Evolutionary conservation across 257 asterid species (phyloP).

Genomic region (Penstemon newberryi): DNA sequence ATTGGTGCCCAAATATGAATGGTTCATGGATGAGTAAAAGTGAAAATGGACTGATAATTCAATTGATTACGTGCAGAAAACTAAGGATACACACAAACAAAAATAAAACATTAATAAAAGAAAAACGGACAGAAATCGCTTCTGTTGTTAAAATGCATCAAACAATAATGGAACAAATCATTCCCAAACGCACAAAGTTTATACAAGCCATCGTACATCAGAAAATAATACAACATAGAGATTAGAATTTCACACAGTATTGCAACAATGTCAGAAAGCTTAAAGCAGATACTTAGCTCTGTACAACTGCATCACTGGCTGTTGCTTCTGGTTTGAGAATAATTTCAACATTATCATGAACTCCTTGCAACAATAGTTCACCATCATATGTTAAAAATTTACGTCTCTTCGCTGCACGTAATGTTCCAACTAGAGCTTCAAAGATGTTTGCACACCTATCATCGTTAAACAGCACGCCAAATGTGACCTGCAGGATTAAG

Average conservation of each 20-base stretch:
- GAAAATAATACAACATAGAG: conserved; percentile 24
- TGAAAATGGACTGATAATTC: no score
- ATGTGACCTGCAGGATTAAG: conserved; percentile 67
- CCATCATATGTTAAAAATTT: conserved; percentile 82
- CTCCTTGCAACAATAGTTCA: conserved; percentile 91
- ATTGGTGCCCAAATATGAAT: no score
- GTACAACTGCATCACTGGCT: conserved; percentile 35
- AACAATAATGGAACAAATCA: conserved; percentile 9
- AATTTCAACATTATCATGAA: conserved; percentile 89
- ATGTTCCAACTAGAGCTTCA: conserved; percentile 94
- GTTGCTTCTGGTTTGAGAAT: conserved; percentile 61
- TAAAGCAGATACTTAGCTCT: conserved; percentile 22
- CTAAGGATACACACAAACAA: no score
- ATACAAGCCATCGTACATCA: conserved; percentile 23
- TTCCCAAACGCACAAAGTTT: conserved; percentile 2
- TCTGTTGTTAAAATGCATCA: conserved; percentile 7
- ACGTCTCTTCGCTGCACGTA: conserved; percentile 94
- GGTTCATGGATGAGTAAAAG: no score
- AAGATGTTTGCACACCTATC: conserved; percentile 95
- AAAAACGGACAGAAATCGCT: no score
- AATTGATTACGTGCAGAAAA: no score
- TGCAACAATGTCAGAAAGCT: neutral
- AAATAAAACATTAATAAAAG: no score
- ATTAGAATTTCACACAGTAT: conserved; percentile 18
- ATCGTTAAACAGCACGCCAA: conserved; percentile 81